These are phyloP conservation scores for Eucalyptus caleyi DNA, from an alignment of 345 rosid species.

Conservation along the genomic window DNA sequence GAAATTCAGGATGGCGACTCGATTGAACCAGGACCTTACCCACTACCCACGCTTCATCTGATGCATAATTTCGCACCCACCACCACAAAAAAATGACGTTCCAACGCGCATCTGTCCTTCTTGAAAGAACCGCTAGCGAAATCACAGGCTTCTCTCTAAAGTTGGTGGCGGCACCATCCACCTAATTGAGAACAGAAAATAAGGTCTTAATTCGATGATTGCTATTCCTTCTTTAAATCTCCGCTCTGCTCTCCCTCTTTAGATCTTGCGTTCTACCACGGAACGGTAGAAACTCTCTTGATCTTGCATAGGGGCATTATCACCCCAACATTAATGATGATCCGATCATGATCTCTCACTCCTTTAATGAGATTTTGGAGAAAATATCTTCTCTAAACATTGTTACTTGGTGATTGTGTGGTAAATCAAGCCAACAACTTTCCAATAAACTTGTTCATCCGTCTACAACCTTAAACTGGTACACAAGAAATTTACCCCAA, in stretches of 20 bases:
- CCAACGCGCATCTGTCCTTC: neutral
- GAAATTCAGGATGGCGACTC: neutral
- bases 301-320: neutral
- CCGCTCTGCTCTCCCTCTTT: neutral
- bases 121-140: neutral
- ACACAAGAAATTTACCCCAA: accelerated
- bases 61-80: neutral
- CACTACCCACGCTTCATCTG: neutral
- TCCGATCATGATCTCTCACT: neutral
- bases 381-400: too few relatives aligned
- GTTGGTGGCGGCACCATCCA: neutral
- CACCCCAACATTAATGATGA: neutral
- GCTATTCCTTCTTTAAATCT: neutral
- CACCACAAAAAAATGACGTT: neutral
- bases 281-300: neutral
- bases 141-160: neutral
- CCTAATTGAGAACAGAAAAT: neutral
- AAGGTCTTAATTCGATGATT: neutral
- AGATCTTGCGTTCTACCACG: neutral
- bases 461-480: neutral
- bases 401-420: too few relatives aligned
- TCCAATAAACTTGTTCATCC: too few relatives aligned
- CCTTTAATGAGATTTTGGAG: neutral
- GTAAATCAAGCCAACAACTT: too few relatives aligned
- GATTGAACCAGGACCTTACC: neutral